A percentile compares a stretch with the other conserved stretches of the same genome.
These are phyloP conservation scores for Magnaporthiopsis rhizophila DNA, from an alignment of 2,329 filamentous ascomycete species.

Conservation along the genomic window DNA sequence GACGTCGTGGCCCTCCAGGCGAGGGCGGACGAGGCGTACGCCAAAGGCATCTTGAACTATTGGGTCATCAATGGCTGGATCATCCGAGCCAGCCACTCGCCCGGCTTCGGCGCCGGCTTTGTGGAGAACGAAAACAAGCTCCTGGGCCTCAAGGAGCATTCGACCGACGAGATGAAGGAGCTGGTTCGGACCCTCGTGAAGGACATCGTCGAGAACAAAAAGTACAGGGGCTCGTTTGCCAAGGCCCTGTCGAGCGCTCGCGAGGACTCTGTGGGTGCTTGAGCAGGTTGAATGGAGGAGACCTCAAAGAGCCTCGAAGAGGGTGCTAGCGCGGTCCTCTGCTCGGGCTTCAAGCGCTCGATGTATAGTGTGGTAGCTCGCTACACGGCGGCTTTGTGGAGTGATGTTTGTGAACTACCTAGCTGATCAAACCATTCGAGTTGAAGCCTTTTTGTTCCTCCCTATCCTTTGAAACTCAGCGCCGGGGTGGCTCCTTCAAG, in stretches of 20 bases:
- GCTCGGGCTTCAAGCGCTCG: neutral
- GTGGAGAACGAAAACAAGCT: slow-evolving; percentile 28
- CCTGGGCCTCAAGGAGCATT: slow-evolving; percentile 33
- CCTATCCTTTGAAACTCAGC: neutral
- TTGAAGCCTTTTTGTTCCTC: neutral
- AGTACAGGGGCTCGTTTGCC: neutral
- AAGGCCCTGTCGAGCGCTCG: neutral
- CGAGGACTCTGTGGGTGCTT: neutral
- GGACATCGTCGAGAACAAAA: neutral
- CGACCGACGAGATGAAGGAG: slow-evolving; percentile 7
- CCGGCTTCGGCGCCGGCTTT: slow-evolving; percentile 17
- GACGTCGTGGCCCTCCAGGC: slow-evolving; percentile 26
- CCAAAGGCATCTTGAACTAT: slow-evolving; percentile 26
- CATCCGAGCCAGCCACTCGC: slow-evolving; percentile 18
- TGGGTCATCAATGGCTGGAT: neutral
- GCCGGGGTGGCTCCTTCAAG: neutral
- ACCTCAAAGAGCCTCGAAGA: neutral
- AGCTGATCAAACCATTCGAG: neutral
- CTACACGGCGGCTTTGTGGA: neutral
- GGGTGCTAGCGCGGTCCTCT: neutral
- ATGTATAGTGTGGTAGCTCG: neutral
- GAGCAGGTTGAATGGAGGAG: neutral
- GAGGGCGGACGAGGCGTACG: slow-evolving; percentile 30
- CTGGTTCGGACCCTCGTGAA: neutral
- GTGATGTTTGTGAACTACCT: neutral